Evolutionary conservation across 148 eudicot genomes (phyloP), one percentile per base, ranked within the genome.

Genomic region (Fagopyrum tataricum): DNA sequence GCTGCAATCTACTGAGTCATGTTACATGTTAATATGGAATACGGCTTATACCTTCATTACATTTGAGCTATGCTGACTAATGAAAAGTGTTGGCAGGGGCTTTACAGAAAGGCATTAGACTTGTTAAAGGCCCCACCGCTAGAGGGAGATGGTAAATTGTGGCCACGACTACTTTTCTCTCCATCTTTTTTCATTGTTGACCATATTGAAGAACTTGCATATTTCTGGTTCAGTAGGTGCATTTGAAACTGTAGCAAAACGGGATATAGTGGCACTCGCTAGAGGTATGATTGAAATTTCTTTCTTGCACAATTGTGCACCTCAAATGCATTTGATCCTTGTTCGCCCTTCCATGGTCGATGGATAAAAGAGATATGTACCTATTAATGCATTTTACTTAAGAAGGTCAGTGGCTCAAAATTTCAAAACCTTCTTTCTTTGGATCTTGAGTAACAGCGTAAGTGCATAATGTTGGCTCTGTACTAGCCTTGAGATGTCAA

Each of bases 51-150:
- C 37, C 15, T 13, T 62, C 18, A 37, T 31, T 13, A 4, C 14
- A 0, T 62, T 62, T 37, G n/a, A 5, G 43, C 68, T 62, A 37
- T 37, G 68, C 43, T 62, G 43, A 31, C 31, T 42, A 37, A 13
- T 7, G 13, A 13, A 64, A 13, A 43, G 6, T 15, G 62, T 70
- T 23, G 61, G 24, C 84, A 95, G 98, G 98, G 97, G 68, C 90
- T 95, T 56, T 95, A 86, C 79, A 88, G 98, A 76, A 91, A 76
- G 84, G 96, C 96, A 23, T 61, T 89, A 70, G 91, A 90, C 64
- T 75, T 95, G 81, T 89, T 91, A n/a, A 95, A 88, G 83, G 97
- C 93, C 81, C 93, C 97, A 44, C 79, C 92, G 18, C 62, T 91
- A 79, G 87, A 85, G 49, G 70, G 67, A 47, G 83, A 81, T 72